Conservation (phyloP, 768 basidiomycete species). For the Rhizopogon vesiculosus region DNA sequence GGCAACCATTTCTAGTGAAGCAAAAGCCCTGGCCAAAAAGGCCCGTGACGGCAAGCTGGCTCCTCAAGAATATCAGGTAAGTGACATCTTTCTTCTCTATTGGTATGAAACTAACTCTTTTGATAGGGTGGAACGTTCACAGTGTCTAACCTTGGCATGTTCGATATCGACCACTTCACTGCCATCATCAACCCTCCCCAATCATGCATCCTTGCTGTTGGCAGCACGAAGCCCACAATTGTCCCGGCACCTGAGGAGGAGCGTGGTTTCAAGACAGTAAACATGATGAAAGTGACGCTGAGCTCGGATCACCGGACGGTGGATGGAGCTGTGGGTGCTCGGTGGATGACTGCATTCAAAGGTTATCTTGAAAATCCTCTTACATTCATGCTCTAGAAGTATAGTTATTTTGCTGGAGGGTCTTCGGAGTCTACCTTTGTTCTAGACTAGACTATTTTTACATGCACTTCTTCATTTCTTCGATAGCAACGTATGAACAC, state of each 20-base stretch:
- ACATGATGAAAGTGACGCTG: conserved; percentile 94
- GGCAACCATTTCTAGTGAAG: conserved; percentile 86
- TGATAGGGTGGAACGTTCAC: conserved; percentile 93
- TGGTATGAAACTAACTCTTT: not conserved
- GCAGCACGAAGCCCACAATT: conserved; percentile 79
- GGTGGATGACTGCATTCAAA: conserved; percentile 92
- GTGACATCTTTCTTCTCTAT: conserved; percentile 4
- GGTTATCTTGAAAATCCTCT: conserved; percentile 95
- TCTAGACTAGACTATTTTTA: not conserved
- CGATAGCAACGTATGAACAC: no score
- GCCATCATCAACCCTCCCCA: conserved; percentile 99
- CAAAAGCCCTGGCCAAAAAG: conserved; percentile 90
- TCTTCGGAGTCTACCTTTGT: not conserved
- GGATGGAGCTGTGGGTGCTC: conserved; percentile 92
- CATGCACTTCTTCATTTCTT: not conserved
- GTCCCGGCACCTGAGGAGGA: conserved; percentile 86
- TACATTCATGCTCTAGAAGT: conserved; percentile 86
- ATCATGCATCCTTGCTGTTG: conserved; percentile 95
- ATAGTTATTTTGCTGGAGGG: not conserved
- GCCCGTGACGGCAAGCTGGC: conserved; percentile 95
- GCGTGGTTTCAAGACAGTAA: conserved; percentile 89
- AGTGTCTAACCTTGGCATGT: conserved; percentile 99
- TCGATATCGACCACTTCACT: conserved; percentile 89
- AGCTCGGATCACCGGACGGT: conserved; percentile 95
- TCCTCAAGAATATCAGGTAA: conserved; percentile 93